Evolutionary conservation across 192 early-diverging fungal species (phyloP), one percentile per base, ranked within the genome.

Genomic region (Mortierella hygrophila): DNA sequence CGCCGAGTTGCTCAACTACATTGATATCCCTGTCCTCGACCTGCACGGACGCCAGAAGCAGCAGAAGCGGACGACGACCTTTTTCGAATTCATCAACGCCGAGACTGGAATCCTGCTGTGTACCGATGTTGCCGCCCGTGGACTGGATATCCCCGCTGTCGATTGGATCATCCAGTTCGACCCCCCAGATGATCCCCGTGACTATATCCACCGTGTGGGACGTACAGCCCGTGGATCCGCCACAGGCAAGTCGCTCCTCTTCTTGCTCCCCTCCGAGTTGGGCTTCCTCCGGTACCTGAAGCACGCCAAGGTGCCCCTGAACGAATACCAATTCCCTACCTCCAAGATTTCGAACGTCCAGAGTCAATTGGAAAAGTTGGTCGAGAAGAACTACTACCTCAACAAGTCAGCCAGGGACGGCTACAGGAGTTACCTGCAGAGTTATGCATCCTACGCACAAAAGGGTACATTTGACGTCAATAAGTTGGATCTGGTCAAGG

Each of bases 151-250:
- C 70, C 98, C 98, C 40, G 93, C 96, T 9, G 98, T 99, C 15
- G 98, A 99, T 87, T 99, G 97, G 98, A 99, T 99, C 86, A 95
- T 99, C 75, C 98, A 99, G 89, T 99, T 96, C 88, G 99, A 99
- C 88, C 98, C 99, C 23, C 99, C 99, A 83, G 98, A 99, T 96
- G 99, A 99, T 91, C 97, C 98, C 81, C 96, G 97, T 87, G 96
- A 97, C 87, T 98, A 98, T 84, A 97, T 98, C 68, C 97, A 98
- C 82, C 93, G 97, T 82, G 97, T 98, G 35, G 98, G 99, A 41
- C 95, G 99, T 76, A 99, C 99, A 0, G 99, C 99, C 7, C 94
- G 99, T 83, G 97, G 96, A 0, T 96, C 97, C 76, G 93, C 95
- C 49, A 86, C 92, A 41, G 99, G 99, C 60, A 95, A 95, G 84